Conservation (phyloP, 495 filamentous ascomycete species). For the Evansstolkia leycettana region DNA sequence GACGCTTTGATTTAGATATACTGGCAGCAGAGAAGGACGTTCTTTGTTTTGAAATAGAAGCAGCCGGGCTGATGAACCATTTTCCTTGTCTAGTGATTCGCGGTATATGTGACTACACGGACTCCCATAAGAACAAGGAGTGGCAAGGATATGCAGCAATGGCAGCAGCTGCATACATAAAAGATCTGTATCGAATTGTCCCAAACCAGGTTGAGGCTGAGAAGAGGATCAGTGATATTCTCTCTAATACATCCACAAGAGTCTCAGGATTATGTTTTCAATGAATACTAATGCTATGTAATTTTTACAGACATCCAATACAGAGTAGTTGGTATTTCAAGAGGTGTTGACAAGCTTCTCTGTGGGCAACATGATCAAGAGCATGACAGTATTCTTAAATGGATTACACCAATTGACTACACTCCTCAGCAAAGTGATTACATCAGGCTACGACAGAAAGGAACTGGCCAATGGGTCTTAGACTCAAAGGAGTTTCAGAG, state of each 20-base stretch:
- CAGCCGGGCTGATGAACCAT: slow-evolving; percentile 18
- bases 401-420: slow-evolving; percentile 10
- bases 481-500: slow-evolving; percentile 17
- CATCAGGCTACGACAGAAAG: slow-evolving; percentile 12
- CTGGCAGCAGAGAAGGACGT: slow-evolving; percentile 14
- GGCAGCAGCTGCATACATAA: slow-evolving; percentile 14
- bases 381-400: slow-evolving; percentile 5
- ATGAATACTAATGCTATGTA: slow-evolving; percentile 2
- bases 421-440: slow-evolving; percentile 8
- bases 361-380: slow-evolving; percentile 4
- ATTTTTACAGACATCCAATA: slow-evolving; percentile 4
- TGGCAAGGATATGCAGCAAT: slow-evolving; percentile 21
- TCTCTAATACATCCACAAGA: neutral
- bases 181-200: slow-evolving; percentile 3
- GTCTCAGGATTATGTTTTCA: neutral
- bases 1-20: slow-evolving; percentile 8
- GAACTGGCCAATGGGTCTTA: slow-evolving; percentile 34
- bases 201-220: neutral
- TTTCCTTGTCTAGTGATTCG: slow-evolving; percentile 19
- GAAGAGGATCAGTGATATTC: slow-evolving; percentile 1
- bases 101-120: slow-evolving; percentile 20
- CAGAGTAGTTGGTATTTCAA: slow-evolving; percentile 1
- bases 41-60: slow-evolving; percentile 22
- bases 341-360: slow-evolving; percentile 1
- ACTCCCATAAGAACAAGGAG: slow-evolving; percentile 19